A percentile compares a stretch with the other conserved stretches of the same genome.
Evolutionary conservation across 225 moss, liverwort and hornwort genomes (phyloP).

Genomic region (Antitrichia curtipendula): DNA sequence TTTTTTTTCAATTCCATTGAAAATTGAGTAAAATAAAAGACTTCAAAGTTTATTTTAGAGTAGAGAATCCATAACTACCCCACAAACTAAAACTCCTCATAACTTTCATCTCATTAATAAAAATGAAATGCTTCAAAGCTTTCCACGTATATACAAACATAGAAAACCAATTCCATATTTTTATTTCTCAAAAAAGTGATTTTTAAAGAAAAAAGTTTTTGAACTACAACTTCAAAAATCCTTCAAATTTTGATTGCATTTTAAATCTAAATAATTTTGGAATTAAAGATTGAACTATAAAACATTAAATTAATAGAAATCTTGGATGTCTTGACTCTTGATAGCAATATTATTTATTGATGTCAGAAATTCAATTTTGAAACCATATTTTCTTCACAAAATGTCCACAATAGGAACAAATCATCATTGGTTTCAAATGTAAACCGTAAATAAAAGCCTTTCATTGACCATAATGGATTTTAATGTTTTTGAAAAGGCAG

Average conservation of each 20-base stretch:
- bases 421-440: neutral
- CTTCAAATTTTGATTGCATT: neutral
- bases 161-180: too few relatives aligned
- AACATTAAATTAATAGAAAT: neutral
- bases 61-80: too few relatives aligned
- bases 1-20: too few relatives aligned
- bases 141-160: too few relatives aligned
- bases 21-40: too few relatives aligned
- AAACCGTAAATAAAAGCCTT: too few relatives aligned
- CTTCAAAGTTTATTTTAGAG: too few relatives aligned
- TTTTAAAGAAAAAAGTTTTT: too few relatives aligned
- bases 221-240: neutral
- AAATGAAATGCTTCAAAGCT: too few relatives aligned
- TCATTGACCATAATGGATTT: neutral
- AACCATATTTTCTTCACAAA: neutral
- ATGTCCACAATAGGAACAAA: neutral
- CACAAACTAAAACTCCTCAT: too few relatives aligned
- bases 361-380: neutral
- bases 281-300: neutral
- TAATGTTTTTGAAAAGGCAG: neutral
- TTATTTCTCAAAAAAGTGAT: too few relatives aligned
- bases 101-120: too few relatives aligned
- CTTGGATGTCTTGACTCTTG: neutral
- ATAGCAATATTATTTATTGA: neutral
- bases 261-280: neutral